These are phyloP conservation scores for Aspergillus sp. DNA, from an alignment of 2,329 filamentous ascomycete species.

Conservation along the genomic window DNA sequence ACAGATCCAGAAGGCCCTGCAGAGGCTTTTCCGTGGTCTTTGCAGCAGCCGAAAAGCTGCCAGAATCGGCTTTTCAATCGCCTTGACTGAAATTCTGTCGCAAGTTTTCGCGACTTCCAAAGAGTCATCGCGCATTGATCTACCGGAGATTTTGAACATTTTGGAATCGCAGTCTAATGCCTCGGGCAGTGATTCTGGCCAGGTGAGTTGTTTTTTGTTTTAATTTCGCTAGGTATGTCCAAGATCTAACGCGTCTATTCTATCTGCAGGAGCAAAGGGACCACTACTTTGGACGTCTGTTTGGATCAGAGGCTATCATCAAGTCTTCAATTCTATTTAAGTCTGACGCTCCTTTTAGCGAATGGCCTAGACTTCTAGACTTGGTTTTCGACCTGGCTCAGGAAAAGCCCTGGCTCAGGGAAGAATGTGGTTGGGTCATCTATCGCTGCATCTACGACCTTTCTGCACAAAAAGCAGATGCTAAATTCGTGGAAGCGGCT, in stretches of 20 bases:
- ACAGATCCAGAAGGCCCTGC: constrained; percentile 36
- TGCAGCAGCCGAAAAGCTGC: constrained; percentile 86
- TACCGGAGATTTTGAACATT: constrained; percentile 42
- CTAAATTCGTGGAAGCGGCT: constrained; percentile 51
- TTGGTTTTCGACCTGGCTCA: constrained; percentile 64
- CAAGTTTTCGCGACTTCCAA: constrained; percentile 51
- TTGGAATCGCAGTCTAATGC: constrained; percentile 46
- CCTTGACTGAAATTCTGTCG: constrained; percentile 69
- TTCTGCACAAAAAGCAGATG: constrained; percentile 26
- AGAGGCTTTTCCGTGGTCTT: constrained; percentile 73
- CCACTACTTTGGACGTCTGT: constrained; percentile 74
- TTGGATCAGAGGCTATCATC: constrained; percentile 79
- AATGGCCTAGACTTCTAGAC: constrained; percentile 56
- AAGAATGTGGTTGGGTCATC: constrained; percentile 78
- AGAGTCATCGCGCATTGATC: constrained; percentile 26
- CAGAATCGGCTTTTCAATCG: constrained; percentile 79
- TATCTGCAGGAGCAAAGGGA: constrained; percentile 69
- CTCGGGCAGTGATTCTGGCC: constrained; percentile 45
- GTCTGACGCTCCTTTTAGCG: constrained; percentile 43
- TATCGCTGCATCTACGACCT: constrained; percentile 60
- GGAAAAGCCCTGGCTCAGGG: constrained; percentile 80
- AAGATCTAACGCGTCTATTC: neutral
- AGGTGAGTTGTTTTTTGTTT: constrained; percentile 43
- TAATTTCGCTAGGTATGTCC: too few species aligned
- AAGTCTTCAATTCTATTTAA: constrained; percentile 65